Conservation (phyloP, 208 protist genomes). For the Lotmaria passim region DNA sequence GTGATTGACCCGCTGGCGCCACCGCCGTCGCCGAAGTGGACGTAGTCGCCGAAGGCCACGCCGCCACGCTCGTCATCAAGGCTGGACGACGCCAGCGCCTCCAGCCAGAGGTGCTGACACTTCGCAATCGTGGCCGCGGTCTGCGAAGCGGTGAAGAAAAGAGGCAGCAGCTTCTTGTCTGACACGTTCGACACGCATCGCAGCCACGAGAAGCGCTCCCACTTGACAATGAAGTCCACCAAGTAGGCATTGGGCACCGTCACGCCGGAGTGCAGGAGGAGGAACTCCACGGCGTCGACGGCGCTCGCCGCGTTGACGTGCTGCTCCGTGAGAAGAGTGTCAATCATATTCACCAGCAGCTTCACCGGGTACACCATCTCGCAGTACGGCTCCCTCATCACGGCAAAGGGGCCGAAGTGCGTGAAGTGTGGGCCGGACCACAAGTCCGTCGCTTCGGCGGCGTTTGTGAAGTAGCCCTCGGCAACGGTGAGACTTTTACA, state of each 20-base stretch:
- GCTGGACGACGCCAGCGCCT: constrained; percentile 21
- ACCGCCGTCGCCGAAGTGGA: constrained; percentile 48
- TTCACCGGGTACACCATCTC: constrained; percentile 56
- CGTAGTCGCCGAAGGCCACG: constrained; percentile 27
- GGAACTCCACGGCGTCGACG: constrained; percentile 33
- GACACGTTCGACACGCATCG: constrained; percentile 41
- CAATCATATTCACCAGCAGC: constrained; percentile 42
- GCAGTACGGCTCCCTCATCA: constrained; percentile 41
- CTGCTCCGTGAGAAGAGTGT: constrained; percentile 19
- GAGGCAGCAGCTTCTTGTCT: constrained; percentile 25
- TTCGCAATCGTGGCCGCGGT: constrained; percentile 13
- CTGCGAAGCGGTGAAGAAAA: constrained; percentile 35
- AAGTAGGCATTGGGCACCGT: constrained; percentile 40
- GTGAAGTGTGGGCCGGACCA: constrained; percentile 19
- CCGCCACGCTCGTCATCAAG: background rate
- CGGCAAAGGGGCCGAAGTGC: constrained; percentile 37
- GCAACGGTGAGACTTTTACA: constrained; percentile 29
- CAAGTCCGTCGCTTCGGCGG: constrained; percentile 1
- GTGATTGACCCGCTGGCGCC: constrained; percentile 42
- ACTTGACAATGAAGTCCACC: constrained; percentile 35
- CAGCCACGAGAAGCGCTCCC: constrained; percentile 34
- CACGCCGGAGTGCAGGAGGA: constrained; percentile 39
- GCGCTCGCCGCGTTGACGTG: constrained; percentile 26
- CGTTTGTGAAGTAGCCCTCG: constrained; percentile 19
- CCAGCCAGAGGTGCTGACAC: constrained; percentile 40